phyloP scores from a whole-genome alignment of 2,329 filamentous ascomycete genomes.

The Bipolaris zeicola region DNA sequence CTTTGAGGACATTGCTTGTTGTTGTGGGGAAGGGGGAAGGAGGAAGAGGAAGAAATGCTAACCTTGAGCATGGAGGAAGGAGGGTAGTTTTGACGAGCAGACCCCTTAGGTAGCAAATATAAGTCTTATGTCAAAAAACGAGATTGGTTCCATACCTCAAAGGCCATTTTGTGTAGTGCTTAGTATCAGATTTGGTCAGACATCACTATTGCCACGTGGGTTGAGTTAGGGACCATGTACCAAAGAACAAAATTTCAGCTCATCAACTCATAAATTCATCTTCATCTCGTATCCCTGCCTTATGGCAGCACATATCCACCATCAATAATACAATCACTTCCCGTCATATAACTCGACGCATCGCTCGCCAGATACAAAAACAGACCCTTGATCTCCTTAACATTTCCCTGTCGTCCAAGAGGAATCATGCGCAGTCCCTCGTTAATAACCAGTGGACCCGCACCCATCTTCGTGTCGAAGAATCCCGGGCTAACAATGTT shows the following conservation, averaged over 20 bases:
- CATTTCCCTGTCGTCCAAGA: slow-evolving; percentile 73
- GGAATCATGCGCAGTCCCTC: slow-evolving; percentile 75
- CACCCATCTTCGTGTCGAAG: slow-evolving; percentile 67
- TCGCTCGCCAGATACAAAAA: slow-evolving; percentile 83
- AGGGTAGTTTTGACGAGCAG: background rate
- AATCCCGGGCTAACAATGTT: slow-evolving; percentile 70
- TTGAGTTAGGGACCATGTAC: no score
- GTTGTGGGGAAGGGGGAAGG: background rate
- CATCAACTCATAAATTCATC: background rate
- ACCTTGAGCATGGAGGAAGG: background rate
- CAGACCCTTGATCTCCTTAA: slow-evolving; percentile 77
- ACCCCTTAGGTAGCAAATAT: background rate
- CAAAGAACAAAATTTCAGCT: background rate
- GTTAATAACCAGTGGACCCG: slow-evolving; percentile 66
- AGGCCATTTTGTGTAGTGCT: background rate
- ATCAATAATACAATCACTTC: slow-evolving; percentile 74
- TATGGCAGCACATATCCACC: slow-evolving; percentile 67
- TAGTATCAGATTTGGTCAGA: background rate
- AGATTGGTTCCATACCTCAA: background rate
- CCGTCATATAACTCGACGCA: slow-evolving; percentile 78
- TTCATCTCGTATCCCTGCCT: background rate
- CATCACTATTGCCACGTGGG: background rate
- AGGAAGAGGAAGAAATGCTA: background rate
- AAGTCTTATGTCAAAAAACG: background rate
- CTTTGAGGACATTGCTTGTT: background rate